Evolutionary conservation across 306 rosid species (phyloP).

Genomic region (Luffa aegyptiaca): DNA sequence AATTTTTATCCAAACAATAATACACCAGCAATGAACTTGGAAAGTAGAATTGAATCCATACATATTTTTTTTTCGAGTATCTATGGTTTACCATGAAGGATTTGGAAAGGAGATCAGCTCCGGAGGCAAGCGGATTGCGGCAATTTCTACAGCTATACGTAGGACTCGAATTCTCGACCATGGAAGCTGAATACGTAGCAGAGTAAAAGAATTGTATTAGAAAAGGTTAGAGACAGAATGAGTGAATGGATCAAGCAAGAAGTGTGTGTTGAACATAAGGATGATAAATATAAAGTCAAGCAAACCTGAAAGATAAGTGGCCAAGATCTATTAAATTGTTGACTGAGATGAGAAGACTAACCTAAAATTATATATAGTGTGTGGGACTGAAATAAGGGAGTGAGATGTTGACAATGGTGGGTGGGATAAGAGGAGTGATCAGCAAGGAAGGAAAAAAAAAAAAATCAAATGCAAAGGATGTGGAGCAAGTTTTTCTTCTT

Average conservation of each 20-base stretch:
- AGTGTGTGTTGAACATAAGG: not conserved
- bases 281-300: not conserved
- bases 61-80: not conserved
- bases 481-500: not conserved
- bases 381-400: not conserved
- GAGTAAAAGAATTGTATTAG: not conserved
- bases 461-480: not conserved
- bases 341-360: not conserved
- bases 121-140: slow-evolving; percentile 24
- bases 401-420: not conserved
- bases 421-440: not conserved
- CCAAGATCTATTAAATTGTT: not conserved
- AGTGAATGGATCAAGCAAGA: not conserved
- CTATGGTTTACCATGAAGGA: slow-evolving; percentile 11
- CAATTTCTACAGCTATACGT: slow-evolving; percentile 26
- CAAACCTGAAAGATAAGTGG: not conserved
- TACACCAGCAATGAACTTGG: too few species aligned
- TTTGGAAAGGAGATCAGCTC: slow-evolving; percentile 24
- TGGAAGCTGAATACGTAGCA: not conserved
- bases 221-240: not conserved
- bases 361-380: not conserved
- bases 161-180: not conserved
- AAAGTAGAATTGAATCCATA: not conserved
- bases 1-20: too few species aligned
- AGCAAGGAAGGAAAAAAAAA: not conserved